phyloP scores from a whole-genome alignment of 2,329 filamentous ascomycete species.

The Beauveria asiatica region DNA sequence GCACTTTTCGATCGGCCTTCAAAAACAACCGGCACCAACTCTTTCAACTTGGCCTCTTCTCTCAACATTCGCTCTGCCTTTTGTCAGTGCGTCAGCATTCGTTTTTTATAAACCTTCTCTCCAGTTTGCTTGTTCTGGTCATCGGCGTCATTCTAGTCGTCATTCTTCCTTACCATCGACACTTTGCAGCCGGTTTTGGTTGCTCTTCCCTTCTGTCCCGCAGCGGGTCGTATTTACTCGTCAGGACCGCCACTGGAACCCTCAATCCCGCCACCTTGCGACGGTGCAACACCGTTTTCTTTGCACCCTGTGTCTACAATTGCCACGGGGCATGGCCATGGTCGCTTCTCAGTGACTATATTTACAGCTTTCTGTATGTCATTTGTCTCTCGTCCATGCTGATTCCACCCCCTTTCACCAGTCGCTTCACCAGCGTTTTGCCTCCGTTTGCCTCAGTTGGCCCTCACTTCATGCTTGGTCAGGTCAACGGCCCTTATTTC shows the following conservation, averaged over 20 bases:
- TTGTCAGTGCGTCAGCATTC: background rate
- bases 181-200: background rate
- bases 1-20: constrained; percentile 6
- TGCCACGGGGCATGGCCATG: constrained; percentile 10
- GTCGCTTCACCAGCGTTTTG: background rate
- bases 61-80: constrained; percentile 7
- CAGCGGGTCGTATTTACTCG: background rate
- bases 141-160: background rate
- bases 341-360: constrained; percentile 5
- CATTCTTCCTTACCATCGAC: background rate
- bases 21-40: constrained; percentile 2
- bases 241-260: background rate
- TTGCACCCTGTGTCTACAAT: background rate
- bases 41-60: constrained; percentile 3
- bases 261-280: constrained; percentile 2
- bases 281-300: background rate
- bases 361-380: background rate
- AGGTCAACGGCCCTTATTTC: background rate
- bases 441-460: background rate
- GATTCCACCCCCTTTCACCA: background rate
- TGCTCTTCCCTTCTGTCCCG: background rate
- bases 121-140: background rate
- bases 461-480: background rate
- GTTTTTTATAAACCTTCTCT: background rate
- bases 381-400: background rate